phyloP scores from a whole-genome alignment of 805 yeast genomes.

The Schwanniomyces pseudopolymorphus region DNA sequence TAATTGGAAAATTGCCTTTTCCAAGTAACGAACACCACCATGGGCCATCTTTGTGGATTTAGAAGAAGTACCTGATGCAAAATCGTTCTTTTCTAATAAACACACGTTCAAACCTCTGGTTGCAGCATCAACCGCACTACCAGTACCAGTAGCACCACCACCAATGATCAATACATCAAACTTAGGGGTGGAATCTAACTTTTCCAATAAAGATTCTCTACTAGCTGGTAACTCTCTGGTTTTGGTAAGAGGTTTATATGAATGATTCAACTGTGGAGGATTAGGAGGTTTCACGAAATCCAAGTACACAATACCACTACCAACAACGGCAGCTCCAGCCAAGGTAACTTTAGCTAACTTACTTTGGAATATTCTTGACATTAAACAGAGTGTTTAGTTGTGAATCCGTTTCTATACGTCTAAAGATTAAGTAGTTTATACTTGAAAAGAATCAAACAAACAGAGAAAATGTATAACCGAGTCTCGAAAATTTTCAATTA shows the following conservation, averaged over 20 bases:
- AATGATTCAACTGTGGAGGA: conserved; percentile 20
- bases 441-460: neutral
- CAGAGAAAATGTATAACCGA: neutral
- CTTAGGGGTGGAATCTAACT: conserved; percentile 45
- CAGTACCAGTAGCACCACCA: conserved; percentile 96
- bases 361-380: conserved; percentile 21
- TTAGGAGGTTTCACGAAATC: conserved; percentile 39
- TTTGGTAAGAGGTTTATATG: conserved; percentile 47
- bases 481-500: conserved; percentile 1
- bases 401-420: neutral
- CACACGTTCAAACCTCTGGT: conserved; percentile 90
- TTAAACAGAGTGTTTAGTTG: neutral
- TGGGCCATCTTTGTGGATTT: conserved; percentile 96
- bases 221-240: conserved; percentile 52
- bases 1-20: conserved; percentile 89
- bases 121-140: conserved; percentile 88
- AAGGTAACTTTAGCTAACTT: conserved; percentile 29
- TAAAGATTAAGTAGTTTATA: neutral
- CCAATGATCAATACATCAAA: conserved; percentile 87
- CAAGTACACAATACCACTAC: conserved; percentile 38
- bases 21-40: conserved; percentile 95
- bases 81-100: conserved; percentile 82
- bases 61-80: conserved; percentile 90
- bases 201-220: conserved; percentile 51
- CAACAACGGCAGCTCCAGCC: conserved; percentile 33